These are phyloP conservation scores for Hygrocybe coccinea DNA, from an alignment of 768 basidiomycete genomes.

Conservation along the genomic window DNA sequence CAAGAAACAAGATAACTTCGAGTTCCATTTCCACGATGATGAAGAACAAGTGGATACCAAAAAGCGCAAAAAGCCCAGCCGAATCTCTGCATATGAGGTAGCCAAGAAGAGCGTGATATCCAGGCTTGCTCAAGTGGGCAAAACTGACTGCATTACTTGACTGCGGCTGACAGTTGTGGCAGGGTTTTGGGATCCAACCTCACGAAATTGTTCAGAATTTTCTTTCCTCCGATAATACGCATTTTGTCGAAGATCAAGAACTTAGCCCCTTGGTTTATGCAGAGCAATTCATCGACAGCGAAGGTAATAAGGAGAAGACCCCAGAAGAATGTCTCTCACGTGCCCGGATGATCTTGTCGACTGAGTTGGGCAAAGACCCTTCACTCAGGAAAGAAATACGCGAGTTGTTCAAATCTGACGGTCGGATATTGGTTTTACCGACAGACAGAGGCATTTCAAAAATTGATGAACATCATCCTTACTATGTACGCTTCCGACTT, in stretches of 20 bases:
- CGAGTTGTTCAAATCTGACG: conserved; percentile 67
- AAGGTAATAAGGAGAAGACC: conserved; percentile 50
- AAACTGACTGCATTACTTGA: background rate
- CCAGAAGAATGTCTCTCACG: conserved; percentile 66
- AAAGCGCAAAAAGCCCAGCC: conserved; percentile 78
- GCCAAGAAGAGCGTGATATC: conserved; percentile 74
- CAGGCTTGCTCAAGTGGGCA: conserved; percentile 72
- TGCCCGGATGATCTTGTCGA: conserved; percentile 79
- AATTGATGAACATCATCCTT: conserved; percentile 69
- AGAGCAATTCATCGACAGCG: conserved; percentile 77
- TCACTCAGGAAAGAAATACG: conserved; percentile 76
- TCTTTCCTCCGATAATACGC: conserved; percentile 49
- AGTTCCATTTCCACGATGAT: conserved; percentile 69
- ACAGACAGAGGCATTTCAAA: conserved; percentile 82
- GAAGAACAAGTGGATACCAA: conserved; percentile 49
- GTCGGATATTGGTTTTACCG: conserved; percentile 71
- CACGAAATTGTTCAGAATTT: conserved; percentile 86
- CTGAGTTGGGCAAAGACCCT: conserved; percentile 92
- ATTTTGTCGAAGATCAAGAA: conserved; percentile 79
- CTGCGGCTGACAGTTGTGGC: conserved; percentile 3
- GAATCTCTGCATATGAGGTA: conserved; percentile 78
- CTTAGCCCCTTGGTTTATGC: conserved; percentile 75
- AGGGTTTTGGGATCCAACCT: conserved; percentile 84
- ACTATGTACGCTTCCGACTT: conserved; percentile 49
- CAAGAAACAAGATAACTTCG: conserved; percentile 55